Conservation (phyloP, 2,329 filamentous ascomycete genomes). For the Aspergillus awamori region DNA sequence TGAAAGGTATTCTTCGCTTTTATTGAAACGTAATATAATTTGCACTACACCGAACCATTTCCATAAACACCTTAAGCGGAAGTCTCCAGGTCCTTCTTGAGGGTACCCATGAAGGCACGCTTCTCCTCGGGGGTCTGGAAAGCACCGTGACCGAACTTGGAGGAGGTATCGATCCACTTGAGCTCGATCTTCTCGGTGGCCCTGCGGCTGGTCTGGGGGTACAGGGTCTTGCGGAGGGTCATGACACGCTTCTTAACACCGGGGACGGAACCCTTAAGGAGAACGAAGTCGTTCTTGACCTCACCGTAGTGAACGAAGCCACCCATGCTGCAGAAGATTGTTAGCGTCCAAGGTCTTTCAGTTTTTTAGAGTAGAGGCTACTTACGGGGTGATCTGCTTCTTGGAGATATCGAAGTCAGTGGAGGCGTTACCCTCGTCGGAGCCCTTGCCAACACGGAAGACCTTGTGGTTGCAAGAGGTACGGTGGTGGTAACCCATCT, state of each 20-base stretch:
- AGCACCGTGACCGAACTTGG: slow-evolving; percentile 99
- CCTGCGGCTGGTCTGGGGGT: slow-evolving; percentile 91
- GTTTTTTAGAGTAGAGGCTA: slow-evolving; percentile 37
- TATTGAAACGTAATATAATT: slow-evolving; percentile 45
- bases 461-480: slow-evolving; percentile 99
- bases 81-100: slow-evolving; percentile 92
- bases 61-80: slow-evolving; percentile 54
- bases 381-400: slow-evolving; percentile 99
- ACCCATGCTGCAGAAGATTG: slow-evolving; percentile 70
- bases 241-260: slow-evolving; percentile 99
- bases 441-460: slow-evolving; percentile 95
- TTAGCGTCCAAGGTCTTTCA: slow-evolving; percentile 45
- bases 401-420: slow-evolving; percentile 97
- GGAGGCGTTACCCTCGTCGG: slow-evolving; percentile 86
- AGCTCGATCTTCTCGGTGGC: slow-evolving; percentile 98
- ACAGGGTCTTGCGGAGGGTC: slow-evolving; percentile 99
- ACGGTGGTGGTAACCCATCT: slow-evolving; percentile 99
- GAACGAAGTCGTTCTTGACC: slow-evolving; percentile 98
- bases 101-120: slow-evolving; percentile 93
- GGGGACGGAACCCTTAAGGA: slow-evolving; percentile 96
- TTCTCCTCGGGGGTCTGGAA: slow-evolving; percentile 99
- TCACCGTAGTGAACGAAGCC: slow-evolving; percentile 99
- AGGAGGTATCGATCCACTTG: slow-evolving; percentile 99
- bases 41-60: slow-evolving; percentile 40
- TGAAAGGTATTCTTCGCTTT: slow-evolving; percentile 44